Base-by-base conservation (phyloP, 2,329 filamentous ascomycete genomes). In the Incumbomyces delicatus region DNA sequence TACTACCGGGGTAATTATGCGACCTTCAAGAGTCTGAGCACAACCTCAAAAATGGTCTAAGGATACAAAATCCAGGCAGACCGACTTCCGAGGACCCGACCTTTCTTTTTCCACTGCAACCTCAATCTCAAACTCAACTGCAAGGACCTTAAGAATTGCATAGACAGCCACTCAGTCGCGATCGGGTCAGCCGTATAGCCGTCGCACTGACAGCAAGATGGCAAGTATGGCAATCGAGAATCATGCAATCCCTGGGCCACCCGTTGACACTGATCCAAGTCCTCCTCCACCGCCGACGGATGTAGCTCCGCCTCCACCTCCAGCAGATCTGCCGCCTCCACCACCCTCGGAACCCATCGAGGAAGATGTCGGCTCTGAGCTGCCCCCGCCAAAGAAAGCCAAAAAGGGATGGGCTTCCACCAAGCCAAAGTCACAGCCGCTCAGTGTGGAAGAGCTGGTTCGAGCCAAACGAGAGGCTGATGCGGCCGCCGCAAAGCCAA, bases 391-490 rank as follows among this genome's bases (percentile, higher is more conserved):
- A 29, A 69, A 72, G 64, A 70, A 74, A 56, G 77, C 77, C 60
- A 77, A 79, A 57, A 58, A 62, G 43, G 74, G 75, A 55, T 76
- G 72, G 72, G 72, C 70, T 11, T 50, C 60, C 34, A 27, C 22
- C 8, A 51, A 57, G 60, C 44, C 66, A 50, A 67, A 68, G 54
- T 52, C 66, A 59, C 52, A 61, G 6, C 85, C 85, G 7, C 70
- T 94, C 40, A 89, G 87, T 61, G 82, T 95, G 47, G 88, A 95
- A 65, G 85, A 94, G 57, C 76, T 95, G 3, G 68, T 95, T 17
- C 79, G 80, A 55, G 84, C 89, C 68, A 94, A 94, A 73, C 86
- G 85, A 61, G 87, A 86, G 51, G 83, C 85, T 22, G 87, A 92
- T 66, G 85, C 84, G 31, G 87, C 84, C 13, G 83, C 87, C 8